Conservation (phyloP, 1,284 basidiomycete genomes). For the Leccinum subfulvum region DNA sequence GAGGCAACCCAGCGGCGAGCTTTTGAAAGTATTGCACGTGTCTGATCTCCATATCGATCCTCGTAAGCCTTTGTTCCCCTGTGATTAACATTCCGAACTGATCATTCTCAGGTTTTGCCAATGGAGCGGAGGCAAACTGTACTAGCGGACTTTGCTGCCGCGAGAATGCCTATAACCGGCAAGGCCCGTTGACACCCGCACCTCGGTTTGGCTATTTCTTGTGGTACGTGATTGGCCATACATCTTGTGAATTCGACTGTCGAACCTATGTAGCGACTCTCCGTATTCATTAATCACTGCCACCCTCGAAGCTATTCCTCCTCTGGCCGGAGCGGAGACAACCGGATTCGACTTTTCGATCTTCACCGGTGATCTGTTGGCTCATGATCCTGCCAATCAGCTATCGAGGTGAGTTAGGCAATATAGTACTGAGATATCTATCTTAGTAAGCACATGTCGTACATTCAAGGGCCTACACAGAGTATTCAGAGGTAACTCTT, state of each 20-base stretch:
- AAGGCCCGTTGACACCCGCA: conserved; percentile 55
- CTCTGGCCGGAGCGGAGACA: conserved; percentile 58
- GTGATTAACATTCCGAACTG: not conserved
- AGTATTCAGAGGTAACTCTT: conserved; percentile 55
- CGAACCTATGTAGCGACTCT: conserved; percentile 52
- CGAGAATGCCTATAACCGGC: conserved; percentile 49
- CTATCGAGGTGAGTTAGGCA: conserved; percentile 47
- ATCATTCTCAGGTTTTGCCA: conserved; percentile 55
- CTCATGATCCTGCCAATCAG: conserved; percentile 68
- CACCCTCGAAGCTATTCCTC: conserved; percentile 67
- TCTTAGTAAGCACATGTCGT: conserved; percentile 2
- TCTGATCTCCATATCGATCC: conserved; percentile 82
- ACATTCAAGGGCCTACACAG: conserved; percentile 40
- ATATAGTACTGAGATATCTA: not conserved
- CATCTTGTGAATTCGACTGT: not conserved
- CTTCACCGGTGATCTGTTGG: conserved; percentile 77
- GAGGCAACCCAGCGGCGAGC: conserved; percentile 58
- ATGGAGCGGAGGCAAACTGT: conserved; percentile 74
- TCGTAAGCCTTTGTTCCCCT: conserved; percentile 35
- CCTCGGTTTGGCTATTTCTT: conserved; percentile 64
- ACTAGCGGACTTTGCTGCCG: conserved; percentile 75
- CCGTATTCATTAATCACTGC: conserved; percentile 65
- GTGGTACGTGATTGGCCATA: conserved; percentile 43
- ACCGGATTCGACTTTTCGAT: conserved; percentile 65
- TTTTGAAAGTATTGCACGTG: conserved; percentile 72